These are phyloP conservation scores for Monosporascus sp. DNA, from an alignment of 2,329 filamentous ascomycete genomes.

Conservation along the genomic window DNA sequence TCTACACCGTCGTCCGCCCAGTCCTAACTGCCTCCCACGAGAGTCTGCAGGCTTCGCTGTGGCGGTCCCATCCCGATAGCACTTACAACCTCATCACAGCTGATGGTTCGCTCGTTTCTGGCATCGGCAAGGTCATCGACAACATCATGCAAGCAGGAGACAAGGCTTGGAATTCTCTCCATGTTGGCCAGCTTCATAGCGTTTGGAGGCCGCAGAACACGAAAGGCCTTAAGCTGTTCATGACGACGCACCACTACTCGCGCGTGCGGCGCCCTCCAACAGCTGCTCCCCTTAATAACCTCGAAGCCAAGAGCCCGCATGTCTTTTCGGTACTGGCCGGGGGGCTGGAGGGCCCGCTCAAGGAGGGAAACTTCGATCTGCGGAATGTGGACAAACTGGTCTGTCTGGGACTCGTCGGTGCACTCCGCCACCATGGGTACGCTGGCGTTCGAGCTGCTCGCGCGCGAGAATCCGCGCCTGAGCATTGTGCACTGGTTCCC, in stretches of 20 bases:
- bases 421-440: slow-evolving; percentile 44
- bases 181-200: slow-evolving; percentile 31
- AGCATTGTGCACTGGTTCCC: slow-evolving; percentile 30
- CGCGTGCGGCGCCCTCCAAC: slow-evolving; percentile 46
- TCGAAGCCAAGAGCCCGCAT: slow-evolving; percentile 26
- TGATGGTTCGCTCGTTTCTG: slow-evolving; percentile 30
- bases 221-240: no score
- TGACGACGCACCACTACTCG: slow-evolving; percentile 46
- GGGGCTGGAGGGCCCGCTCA: slow-evolving; percentile 41
- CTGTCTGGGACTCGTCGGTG: slow-evolving; percentile 32
- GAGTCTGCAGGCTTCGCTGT: neutral
- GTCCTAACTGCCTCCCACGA: slow-evolving; percentile 8
- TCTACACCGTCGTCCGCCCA: slow-evolving; percentile 40
- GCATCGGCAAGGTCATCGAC: slow-evolving; percentile 27
- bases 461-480: slow-evolving; percentile 33
- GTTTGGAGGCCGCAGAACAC: slow-evolving; percentile 23
- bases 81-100: slow-evolving; percentile 21
- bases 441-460: slow-evolving; percentile 42
- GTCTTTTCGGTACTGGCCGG: slow-evolving; percentile 48
- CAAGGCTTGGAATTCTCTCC: slow-evolving; percentile 33
- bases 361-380: slow-evolving; percentile 38
- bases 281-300: slow-evolving; percentile 41
- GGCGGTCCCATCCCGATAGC: slow-evolving; percentile 5
- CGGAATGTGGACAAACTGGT: slow-evolving; percentile 28
- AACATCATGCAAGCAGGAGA: slow-evolving; percentile 22